Base-by-base conservation (phyloP, 768 basidiomycete species). In the Multifurca ochricompacta region DNA sequence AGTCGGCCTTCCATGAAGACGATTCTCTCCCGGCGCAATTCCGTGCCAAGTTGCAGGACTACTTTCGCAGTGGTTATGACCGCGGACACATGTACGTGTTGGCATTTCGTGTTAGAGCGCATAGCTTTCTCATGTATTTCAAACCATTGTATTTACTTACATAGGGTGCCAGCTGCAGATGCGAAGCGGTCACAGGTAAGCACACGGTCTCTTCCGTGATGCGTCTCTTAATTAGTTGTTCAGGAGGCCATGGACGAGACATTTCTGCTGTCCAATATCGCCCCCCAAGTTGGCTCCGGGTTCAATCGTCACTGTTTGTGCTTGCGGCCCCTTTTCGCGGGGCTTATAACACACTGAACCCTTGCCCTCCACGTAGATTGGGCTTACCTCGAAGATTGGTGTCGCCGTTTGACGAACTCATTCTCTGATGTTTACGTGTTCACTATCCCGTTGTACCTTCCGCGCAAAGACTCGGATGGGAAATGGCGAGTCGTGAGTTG, bases 391-490 rank as follows among this genome's bases (percentile, higher is more conserved):
- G 91, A 96, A 69, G 86, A 96, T 62, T 99, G 94, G 86, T 97
- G 94, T 68, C 78, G 96, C 37, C 78, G 83, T 9, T 77, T 98
- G 45, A 97, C 95, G 0, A 77, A 73, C n/a, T 78, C 75, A 27
- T 99, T 96, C 67, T 72, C 87, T 37, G 93, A 99, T 65, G 96
- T 99, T 46, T 99, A 94, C 69, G 84, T 98, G 43, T 99, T 99
- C 72, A 99, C 96, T 3, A 78, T 99, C 16, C 96, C 96, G 0
- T 74, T 99, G n/a, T 99, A 98, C 71, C 80, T 97, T 2, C 96
- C 96, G 1, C 82, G 79, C 45, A 78, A 80, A 45, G 87, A 91
- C 4, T 63, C 81, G 3, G 95, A 98, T 64, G 93, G 94, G 9
- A 98, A 95, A 71, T 97, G 87, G 86, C 82, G 91, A 52, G 87